Base-by-base conservation (phyloP, 352 stramenopile genomes). In the Phytophthora kernoviae region DNA sequence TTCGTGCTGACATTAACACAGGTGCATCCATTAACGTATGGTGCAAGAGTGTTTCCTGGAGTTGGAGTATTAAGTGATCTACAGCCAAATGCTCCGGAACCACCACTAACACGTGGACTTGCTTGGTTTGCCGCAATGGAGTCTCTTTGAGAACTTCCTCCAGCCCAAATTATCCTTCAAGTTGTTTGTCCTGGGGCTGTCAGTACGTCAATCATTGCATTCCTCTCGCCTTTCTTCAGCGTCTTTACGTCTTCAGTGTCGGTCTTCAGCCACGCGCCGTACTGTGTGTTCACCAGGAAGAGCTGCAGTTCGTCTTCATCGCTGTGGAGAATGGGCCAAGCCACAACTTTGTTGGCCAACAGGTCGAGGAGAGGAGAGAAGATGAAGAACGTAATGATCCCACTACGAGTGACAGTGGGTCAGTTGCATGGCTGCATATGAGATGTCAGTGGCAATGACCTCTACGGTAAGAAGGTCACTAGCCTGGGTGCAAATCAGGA, bases 101-200 rank as follows among this genome's bases (percentile, higher is more conserved):
- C 43, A 52, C 33, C 42, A 60, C 41, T 42, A 53, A 27, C 27
- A 51, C 51, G 20, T 58, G 51, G 33, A 58, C 47, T 17, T 27
- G 30, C n/a, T n/a, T n/a, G n/a, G n/a, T n/a, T n/a, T n/a, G n/a
- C n/a, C n/a, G n/a, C n/a, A n/a, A n/a, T n/a, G n/a, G n/a, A n/a
- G n/a, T n/a, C n/a, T n/a, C n/a, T n/a, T n/a, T n/a, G n/a, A n/a
- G n/a, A n/a, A n/a, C n/a, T 11, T 15, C 32, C 30, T 43, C 9
- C 33, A n/a, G 33, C 14, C 9, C 33, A 39, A 14, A 5, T 14
- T 5, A 14, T n/a, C 14, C 14, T 39, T n/a, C 33, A 39, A 34
- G 11, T 11, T 34, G 30, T 8, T 39, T 39, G 10, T 14, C 4
- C 9, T 15, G 24, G 24, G 24, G n/a, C n/a, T n/a, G n/a, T n/a